phyloP scores from a whole-genome alignment of 768 basidiomycete species.

The Tulasnella calospora region DNA sequence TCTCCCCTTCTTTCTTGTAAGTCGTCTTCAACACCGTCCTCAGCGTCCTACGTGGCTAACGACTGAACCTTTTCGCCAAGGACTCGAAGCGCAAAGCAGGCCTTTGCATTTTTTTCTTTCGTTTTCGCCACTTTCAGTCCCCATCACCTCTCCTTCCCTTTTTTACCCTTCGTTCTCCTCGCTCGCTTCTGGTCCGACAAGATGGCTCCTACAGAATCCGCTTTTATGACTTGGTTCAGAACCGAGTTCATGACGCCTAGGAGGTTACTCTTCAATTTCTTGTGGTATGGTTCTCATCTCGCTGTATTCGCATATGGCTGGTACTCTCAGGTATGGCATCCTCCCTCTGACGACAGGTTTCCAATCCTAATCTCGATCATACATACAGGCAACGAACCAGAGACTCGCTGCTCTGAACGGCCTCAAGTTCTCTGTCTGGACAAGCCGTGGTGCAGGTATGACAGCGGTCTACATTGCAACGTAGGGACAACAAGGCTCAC shows the following conservation, averaged over 20 bases:
- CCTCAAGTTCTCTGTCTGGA: constrained; percentile 82
- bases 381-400: constrained; percentile 51
- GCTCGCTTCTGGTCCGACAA: neutral
- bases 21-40: neutral
- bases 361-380: neutral
- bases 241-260: constrained; percentile 60
- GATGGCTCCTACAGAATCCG: constrained; percentile 51
- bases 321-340: constrained; percentile 61
- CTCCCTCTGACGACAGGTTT: neutral
- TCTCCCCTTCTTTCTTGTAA: constrained; percentile 24
- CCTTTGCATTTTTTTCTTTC: constrained; percentile 22
- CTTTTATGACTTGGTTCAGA: constrained; percentile 50
- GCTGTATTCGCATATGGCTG: constrained; percentile 81
- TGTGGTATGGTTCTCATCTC: constrained; percentile 77
- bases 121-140: constrained; percentile 11
- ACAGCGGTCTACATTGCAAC: neutral
- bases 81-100: constrained; percentile 5
- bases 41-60: constrained; percentile 5
- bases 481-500: neutral
- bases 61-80: neutral
- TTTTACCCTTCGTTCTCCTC: constrained; percentile 1
- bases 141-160: constrained; percentile 18
- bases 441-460: constrained; percentile 71
- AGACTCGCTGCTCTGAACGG: constrained; percentile 70
- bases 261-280: constrained; percentile 44